Conservation (phyloP, 1,139 yeast genomes). For the Barnettozyma hawaiiensis region DNA sequence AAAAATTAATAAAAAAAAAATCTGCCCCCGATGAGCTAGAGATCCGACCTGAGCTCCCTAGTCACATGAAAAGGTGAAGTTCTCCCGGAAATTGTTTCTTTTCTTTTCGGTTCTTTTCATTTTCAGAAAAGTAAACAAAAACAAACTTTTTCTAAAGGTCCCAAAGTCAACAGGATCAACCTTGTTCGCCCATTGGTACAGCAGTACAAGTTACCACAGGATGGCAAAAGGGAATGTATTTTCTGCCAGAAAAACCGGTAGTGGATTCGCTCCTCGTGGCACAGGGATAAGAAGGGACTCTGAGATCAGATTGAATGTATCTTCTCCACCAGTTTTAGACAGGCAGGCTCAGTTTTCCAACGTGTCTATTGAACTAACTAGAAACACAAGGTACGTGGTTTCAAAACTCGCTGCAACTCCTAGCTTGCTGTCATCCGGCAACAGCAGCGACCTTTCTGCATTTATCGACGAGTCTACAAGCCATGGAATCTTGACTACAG, state of each 20-base stretch:
- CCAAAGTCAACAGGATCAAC: neutral
- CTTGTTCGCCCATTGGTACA: neutral
- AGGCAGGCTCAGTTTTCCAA: conserved; percentile 15
- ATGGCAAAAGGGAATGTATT: conserved; percentile 7
- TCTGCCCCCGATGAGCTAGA: conserved; percentile 1
- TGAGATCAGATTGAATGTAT: conserved; percentile 7
- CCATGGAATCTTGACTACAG: conserved; percentile 50
- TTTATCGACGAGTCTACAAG: conserved; percentile 48
- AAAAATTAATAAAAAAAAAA: neutral
- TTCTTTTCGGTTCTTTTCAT: neutral
- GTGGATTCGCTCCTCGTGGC: conserved; percentile 10
- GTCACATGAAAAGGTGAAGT: neutral
- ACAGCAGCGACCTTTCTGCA: conserved; percentile 34
- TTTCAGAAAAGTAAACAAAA: neutral
- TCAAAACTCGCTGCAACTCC: conserved; percentile 58
- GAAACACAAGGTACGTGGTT: conserved; percentile 55
- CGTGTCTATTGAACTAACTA: conserved; percentile 45
- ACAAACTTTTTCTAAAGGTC: neutral
- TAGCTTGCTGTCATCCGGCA: conserved; percentile 20
- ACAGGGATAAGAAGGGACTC: neutral
- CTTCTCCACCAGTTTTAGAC: conserved; percentile 6
- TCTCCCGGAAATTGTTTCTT: no score
- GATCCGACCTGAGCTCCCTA: neutral
- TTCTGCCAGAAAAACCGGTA: conserved; percentile 1
- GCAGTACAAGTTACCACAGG: neutral